Conservation (phyloP, 768 basidiomycete genomes). For the Podaxis mareebaensis region DNA sequence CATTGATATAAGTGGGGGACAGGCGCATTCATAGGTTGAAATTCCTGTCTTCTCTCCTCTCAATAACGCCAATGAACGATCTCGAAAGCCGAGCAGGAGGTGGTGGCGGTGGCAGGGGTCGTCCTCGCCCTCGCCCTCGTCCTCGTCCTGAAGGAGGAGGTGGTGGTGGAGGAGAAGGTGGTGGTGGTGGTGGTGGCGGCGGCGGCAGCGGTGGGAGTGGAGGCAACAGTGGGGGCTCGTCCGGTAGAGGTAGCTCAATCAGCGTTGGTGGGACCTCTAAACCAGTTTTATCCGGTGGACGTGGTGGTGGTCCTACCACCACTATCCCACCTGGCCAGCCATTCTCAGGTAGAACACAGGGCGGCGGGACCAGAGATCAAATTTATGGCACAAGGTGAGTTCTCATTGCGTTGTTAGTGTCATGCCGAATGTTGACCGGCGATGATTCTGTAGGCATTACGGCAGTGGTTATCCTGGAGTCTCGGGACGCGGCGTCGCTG, state of each 20-base stretch:
- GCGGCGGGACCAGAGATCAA: background rate
- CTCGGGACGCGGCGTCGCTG: slow-evolving; percentile 43
- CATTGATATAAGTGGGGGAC: background rate
- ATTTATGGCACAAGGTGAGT: background rate
- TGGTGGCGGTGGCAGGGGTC: background rate
- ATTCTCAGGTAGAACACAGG: background rate
- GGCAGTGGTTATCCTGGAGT: slow-evolving; percentile 65
- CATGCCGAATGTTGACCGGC: background rate
- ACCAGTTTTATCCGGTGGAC: background rate
- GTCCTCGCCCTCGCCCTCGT: background rate
- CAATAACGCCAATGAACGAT: background rate
- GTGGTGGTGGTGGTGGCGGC: background rate
- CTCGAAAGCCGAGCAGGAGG: background rate
- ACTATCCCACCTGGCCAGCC: background rate
- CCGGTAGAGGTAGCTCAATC: background rate
- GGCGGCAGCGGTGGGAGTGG: background rate
- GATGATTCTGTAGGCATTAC: background rate
- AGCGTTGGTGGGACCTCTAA: background rate
- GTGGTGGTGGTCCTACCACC: background rate
- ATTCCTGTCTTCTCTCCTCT: too few species aligned
- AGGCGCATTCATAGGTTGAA: background rate
- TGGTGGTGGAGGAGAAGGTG: background rate
- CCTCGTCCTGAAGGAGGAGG: too few species aligned
- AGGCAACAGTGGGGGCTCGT: background rate
- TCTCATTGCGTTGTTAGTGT: background rate